Conservation (phyloP, 192 early-diverging fungal genomes). For the Backusella morwellensis region DNA sequence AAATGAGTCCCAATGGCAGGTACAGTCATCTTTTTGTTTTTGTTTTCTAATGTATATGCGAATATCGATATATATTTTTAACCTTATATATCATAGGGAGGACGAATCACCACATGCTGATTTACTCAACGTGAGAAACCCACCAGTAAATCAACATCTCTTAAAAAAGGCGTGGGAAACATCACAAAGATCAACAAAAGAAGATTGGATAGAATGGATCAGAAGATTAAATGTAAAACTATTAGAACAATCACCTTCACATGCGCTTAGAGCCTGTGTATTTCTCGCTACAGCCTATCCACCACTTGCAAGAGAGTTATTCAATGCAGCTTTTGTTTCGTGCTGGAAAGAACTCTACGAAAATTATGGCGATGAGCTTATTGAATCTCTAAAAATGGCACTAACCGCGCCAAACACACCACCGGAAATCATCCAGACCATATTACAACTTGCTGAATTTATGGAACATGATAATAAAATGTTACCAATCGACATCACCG, state of each 20-base stretch:
- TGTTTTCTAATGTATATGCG: not conserved
- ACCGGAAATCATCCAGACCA: conserved; percentile 84
- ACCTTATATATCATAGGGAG: conserved; percentile 14
- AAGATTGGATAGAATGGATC: conserved; percentile 98
- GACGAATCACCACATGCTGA: conserved; percentile 60
- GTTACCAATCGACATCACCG: conserved; percentile 88
- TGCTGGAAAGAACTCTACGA: conserved; percentile 94
- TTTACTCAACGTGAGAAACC: conserved; percentile 56
- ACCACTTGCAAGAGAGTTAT: conserved; percentile 82
- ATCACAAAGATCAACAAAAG: conserved; percentile 81
- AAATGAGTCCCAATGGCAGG: conserved; percentile 44
- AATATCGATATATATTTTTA: not conserved
- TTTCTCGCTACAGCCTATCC: conserved; percentile 76
- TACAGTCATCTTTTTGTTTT: not conserved
- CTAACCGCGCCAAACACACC: conserved; percentile 79
- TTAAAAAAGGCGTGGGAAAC: conserved; percentile 87
- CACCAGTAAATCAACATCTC: conserved; percentile 82
- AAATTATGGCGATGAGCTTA: conserved; percentile 88
- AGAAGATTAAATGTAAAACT: conserved; percentile 85
- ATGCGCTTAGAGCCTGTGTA: conserved; percentile 88
- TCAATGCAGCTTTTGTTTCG: conserved; percentile 96
- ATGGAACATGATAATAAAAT: conserved; percentile 99
- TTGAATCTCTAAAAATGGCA: conserved; percentile 76
- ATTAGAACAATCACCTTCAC: conserved; percentile 93
- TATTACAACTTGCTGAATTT: conserved; percentile 94